Evolutionary conservation across 176 grass and related monocot genomes (phyloP).

Genomic region (Echinochloa phyllopogon): DNA sequence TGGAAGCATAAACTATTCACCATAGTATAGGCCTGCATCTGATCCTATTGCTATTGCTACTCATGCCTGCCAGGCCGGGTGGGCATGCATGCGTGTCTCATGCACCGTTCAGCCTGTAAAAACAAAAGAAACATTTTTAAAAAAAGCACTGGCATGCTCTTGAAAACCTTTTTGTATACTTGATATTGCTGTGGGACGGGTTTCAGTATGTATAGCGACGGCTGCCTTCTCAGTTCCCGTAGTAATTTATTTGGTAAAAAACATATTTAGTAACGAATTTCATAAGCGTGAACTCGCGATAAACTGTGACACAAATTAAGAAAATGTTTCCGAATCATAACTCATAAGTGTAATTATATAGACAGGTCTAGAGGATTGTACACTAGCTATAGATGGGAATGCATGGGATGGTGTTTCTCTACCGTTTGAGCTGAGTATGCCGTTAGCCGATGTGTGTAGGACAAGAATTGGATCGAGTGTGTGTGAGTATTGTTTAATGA

Average conservation of each 20-base stretch:
- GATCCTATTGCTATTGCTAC: slow-evolving; percentile 32
- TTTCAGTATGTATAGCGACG: not conserved
- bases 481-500: slow-evolving; percentile 12
- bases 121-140: not conserved
- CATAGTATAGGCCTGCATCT: slow-evolving; percentile 28
- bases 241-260: not conserved
- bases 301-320: too few species aligned
- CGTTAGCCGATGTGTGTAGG: not conserved
- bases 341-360: not conserved
- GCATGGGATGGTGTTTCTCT: not conserved
- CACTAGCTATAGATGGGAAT: too few species aligned
- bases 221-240: not conserved
- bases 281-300: too few species aligned
- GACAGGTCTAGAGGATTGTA: not conserved
- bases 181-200: not conserved
- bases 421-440: slow-evolving; percentile 7
- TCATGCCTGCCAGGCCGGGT: slow-evolving; percentile 6
- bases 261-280: too few species aligned
- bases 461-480: slow-evolving; percentile 19
- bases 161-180: not conserved
- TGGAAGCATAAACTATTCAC: slow-evolving; percentile 44
- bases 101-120: not conserved
- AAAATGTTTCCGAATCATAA: too few species aligned
- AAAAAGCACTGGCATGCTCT: not conserved
- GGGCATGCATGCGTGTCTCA: slow-evolving; percentile 6